Conservation (phyloP, 192 early-diverging fungal genomes). For the Powellomyces hirtus region DNA sequence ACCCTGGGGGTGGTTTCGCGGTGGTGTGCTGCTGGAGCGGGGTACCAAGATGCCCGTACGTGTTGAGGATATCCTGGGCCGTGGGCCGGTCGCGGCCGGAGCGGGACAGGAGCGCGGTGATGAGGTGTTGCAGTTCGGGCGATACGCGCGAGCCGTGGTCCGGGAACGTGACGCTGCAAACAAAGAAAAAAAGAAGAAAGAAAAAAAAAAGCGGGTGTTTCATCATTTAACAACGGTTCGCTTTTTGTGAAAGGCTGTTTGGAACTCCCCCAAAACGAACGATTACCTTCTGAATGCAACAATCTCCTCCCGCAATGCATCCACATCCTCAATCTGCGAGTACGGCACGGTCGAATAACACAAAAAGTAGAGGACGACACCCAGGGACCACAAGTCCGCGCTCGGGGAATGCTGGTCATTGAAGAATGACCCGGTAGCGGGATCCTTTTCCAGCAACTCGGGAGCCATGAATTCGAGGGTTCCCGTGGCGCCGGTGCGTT, state of each 20-base stretch:
- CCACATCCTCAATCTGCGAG: slow-evolving; percentile 83
- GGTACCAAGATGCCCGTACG: slow-evolving; percentile 1
- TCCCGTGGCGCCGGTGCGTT: slow-evolving; percentile 86
- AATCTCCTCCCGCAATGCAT: slow-evolving; percentile 78
- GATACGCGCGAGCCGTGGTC: slow-evolving; percentile 46
- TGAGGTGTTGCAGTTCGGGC: slow-evolving; percentile 54
- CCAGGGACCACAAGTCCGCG: slow-evolving; percentile 94
- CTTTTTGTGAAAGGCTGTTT: not conserved
- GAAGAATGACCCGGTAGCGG: slow-evolving; percentile 12
- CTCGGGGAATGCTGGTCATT: slow-evolving; percentile 74
- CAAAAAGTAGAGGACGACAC: slow-evolving; percentile 89
- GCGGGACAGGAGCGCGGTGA: slow-evolving; percentile 49
- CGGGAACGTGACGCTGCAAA: slow-evolving; percentile 43
- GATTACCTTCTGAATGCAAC: slow-evolving; percentile 53
- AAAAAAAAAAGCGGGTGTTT: not conserved
- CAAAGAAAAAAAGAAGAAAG: not conserved
- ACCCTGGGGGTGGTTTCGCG: no score
- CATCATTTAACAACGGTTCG: not conserved
- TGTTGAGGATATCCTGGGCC: slow-evolving; percentile 57
- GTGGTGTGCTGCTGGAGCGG: no score
- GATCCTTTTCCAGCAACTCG: slow-evolving; percentile 52
- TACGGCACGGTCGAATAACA: slow-evolving; percentile 87
- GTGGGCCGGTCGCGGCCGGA: slow-evolving; percentile 59
- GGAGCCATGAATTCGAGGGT: slow-evolving; percentile 87
- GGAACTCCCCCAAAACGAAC: not conserved